A percentile compares a stretch with the other conserved stretches of the same genome.
These are phyloP conservation scores for Takakia lepidozioides DNA, from an alignment of 225 moss, liverwort and hornwort species.

Conservation along the genomic window DNA sequence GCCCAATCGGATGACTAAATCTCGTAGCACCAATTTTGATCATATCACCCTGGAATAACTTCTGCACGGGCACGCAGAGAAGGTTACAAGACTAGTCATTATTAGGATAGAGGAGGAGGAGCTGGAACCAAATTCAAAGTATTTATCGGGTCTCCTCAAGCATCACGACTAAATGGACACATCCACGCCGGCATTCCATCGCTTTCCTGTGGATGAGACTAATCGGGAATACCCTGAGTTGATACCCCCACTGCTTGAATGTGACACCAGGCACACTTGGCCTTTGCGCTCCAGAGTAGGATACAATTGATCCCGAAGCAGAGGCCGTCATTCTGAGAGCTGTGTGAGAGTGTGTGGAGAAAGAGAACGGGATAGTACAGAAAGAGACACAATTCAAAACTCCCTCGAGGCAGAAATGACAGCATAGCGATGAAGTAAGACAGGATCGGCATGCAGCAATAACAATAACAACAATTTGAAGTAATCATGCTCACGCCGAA, in stretches of 20 bases:
- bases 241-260: slow-evolving; percentile 4
- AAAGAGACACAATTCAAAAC: too few species aligned
- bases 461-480: too few species aligned
- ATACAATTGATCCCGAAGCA: slow-evolving; percentile 17
- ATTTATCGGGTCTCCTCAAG: too few species aligned
- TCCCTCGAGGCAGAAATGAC: too few species aligned
- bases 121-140: not conserved
- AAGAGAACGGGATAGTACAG: slow-evolving; percentile 71
- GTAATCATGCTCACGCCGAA: too few species aligned
- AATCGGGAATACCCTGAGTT: slow-evolving; percentile 14
- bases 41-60: slow-evolving; percentile 23
- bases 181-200: not conserved
- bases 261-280: slow-evolving; percentile 3
- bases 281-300: slow-evolving; percentile 11
- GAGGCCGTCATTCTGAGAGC: slow-evolving; percentile 44
- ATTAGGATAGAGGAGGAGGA: not conserved
- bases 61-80: not conserved
- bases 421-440: too few species aligned
- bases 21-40: slow-evolving; percentile 18
- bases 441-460: too few species aligned
- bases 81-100: not conserved
- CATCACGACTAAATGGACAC: not conserved
- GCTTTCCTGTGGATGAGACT: not conserved
- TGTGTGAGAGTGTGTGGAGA: slow-evolving; percentile 53
- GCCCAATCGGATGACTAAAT: slow-evolving; percentile 10